Evolutionary conservation across 768 basidiomycete genomes (phyloP).

Genomic region (Macrolepiota fuliginosa): DNA sequence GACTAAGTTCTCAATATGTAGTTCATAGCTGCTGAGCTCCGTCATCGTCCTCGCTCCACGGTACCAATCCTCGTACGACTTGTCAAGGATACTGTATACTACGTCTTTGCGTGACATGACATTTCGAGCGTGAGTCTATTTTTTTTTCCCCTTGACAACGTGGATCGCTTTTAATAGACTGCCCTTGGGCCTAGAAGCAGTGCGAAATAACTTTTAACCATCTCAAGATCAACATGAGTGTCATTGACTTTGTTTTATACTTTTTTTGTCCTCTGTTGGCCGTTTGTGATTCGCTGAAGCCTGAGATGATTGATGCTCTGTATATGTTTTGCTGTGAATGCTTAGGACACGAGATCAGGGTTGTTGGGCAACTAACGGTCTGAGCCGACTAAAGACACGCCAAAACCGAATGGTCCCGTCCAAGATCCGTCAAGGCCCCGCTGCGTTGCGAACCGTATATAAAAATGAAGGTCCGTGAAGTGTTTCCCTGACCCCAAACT

Average conservation of each 20-base stretch:
- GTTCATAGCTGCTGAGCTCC: not conserved
- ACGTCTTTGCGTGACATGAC: not conserved
- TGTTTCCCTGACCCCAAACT: conserved; percentile 12
- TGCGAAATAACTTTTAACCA: not conserved
- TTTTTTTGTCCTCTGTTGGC: not conserved
- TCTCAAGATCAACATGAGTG: not conserved
- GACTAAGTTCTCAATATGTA: not conserved
- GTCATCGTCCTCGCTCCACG: not conserved
- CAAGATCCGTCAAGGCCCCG: not conserved
- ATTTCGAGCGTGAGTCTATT: not conserved
- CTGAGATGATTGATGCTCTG: not conserved
- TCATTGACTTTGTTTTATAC: not conserved
- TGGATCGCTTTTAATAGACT: not conserved
- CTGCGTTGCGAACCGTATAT: conserved; percentile 1
- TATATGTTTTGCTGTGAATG: not conserved
- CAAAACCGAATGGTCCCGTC: conserved; percentile 4
- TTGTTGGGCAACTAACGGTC: conserved; percentile 7
- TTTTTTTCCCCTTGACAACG: not conserved
- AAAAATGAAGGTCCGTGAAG: not conserved
- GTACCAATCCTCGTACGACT: conserved; percentile 2
- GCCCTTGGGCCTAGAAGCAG: not conserved
- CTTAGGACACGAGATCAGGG: not conserved
- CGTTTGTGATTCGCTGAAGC: not conserved
- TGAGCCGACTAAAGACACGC: conserved; percentile 3
- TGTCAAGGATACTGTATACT: not conserved